Evolutionary conservation across 2,329 filamentous ascomycete species (phyloP).

Genomic region (Ceratocystis harringtonii): DNA sequence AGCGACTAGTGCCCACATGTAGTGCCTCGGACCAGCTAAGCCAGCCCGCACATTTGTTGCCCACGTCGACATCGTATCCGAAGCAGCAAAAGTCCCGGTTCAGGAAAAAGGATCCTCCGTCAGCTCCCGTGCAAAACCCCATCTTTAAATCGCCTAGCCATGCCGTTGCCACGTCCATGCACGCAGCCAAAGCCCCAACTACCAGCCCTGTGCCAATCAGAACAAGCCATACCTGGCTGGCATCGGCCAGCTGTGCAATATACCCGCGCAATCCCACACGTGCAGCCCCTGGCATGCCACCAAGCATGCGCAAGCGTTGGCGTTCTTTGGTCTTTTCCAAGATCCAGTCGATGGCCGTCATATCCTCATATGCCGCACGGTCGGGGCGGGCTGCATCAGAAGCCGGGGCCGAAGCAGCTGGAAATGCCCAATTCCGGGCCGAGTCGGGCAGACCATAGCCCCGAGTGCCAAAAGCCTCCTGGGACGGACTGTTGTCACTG

Average conservation of each 20-base stretch:
- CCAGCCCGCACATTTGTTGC: slow-evolving; percentile 75
- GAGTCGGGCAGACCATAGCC: slow-evolving; percentile 30
- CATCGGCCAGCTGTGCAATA: slow-evolving; percentile 58
- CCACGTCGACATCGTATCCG: slow-evolving; percentile 74
- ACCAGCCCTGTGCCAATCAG: slow-evolving; percentile 72
- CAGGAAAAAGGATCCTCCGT: slow-evolving; percentile 78
- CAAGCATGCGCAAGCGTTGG: slow-evolving; percentile 63
- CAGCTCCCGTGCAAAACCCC: slow-evolving; percentile 66
- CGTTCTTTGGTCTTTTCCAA: slow-evolving; percentile 97
- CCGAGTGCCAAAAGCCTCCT: slow-evolving; percentile 10
- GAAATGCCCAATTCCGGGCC: slow-evolving; percentile 27
- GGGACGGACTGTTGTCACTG: slow-evolving; percentile 31
- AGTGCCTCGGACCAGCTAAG: slow-evolving; percentile 67
- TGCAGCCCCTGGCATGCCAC: slow-evolving; percentile 23
- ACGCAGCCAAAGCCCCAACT: slow-evolving; percentile 70
- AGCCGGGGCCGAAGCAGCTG: slow-evolving; percentile 19
- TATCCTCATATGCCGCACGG: slow-evolving; percentile 84
- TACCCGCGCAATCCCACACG: slow-evolving; percentile 53
- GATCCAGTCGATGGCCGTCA: slow-evolving; percentile 98
- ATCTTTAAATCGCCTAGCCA: slow-evolving; percentile 90
- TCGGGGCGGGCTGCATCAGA: not conserved
- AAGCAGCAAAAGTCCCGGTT: slow-evolving; percentile 87
- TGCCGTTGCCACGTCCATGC: slow-evolving; percentile 77
- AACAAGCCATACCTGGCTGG: slow-evolving; percentile 82
- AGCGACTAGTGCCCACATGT: slow-evolving; percentile 42